A percentile compares a stretch with the other conserved stretches of the same genome.
phyloP scores from a whole-genome alignment of 106 monocot species.

The Acorus calamus region DNA sequence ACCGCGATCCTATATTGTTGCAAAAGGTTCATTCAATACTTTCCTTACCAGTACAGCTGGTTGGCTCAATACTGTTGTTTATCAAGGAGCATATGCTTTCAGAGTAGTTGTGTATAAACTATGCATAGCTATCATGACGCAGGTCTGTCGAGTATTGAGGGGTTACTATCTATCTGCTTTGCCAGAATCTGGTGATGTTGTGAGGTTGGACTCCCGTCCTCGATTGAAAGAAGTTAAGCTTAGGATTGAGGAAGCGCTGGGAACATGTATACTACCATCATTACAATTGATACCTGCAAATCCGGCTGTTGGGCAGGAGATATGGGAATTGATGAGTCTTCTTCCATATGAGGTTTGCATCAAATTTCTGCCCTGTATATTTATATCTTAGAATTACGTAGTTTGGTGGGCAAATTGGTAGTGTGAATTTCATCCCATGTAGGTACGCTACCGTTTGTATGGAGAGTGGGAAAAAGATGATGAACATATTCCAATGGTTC shows the following conservation, averaged over 20 bases:
- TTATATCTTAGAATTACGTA: not conserved
- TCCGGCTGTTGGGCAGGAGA: slow-evolving; percentile 91
- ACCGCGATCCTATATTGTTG: slow-evolving; percentile 65
- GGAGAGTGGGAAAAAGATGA: slow-evolving; percentile 99
- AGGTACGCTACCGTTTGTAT: slow-evolving; percentile 92
- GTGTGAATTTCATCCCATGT: not conserved
- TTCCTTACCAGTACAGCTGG: not conserved
- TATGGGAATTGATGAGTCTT: slow-evolving; percentile 89
- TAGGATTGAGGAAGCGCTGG: slow-evolving; percentile 76
- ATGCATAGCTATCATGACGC: not conserved
- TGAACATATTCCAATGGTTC: slow-evolving; percentile 70
- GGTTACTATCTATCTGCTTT: slow-evolving; percentile 50
- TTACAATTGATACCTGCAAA: slow-evolving; percentile 98
- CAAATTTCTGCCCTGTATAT: not conserved
- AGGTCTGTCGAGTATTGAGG: slow-evolving; percentile 89
- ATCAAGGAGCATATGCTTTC: too few species aligned
- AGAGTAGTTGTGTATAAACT: not conserved
- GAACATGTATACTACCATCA: slow-evolving; percentile 82
- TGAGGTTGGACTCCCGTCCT: slow-evolving; percentile 18
- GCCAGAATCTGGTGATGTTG: slow-evolving; percentile 20
- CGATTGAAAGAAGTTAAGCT: slow-evolving; percentile 54
- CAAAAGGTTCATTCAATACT: slow-evolving; percentile 55
- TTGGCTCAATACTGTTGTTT: not conserved
- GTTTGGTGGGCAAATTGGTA: not conserved
- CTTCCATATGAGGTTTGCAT: slow-evolving; percentile 86